These are phyloP conservation scores for Peronospora belbahrii DNA, from an alignment of 352 stramenopile species.

Conservation along the genomic window DNA sequence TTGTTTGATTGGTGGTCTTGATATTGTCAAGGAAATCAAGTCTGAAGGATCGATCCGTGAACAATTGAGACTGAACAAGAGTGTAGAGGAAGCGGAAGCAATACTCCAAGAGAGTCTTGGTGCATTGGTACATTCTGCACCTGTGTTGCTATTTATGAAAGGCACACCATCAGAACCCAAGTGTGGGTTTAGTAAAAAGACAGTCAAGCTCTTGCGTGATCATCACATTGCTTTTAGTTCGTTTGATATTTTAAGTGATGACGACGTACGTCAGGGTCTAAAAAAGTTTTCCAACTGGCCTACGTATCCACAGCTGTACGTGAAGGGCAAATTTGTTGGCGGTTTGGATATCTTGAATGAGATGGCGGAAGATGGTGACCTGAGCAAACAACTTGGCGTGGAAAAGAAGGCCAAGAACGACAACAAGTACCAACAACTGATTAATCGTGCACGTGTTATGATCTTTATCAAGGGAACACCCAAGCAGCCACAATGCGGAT, in stretches of 20 bases:
- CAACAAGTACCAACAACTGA: slow-evolving; percentile 85
- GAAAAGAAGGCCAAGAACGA: slow-evolving; percentile 79
- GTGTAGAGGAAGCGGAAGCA: slow-evolving; percentile 64
- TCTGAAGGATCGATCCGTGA: slow-evolving; percentile 69
- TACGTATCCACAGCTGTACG: slow-evolving; percentile 96
- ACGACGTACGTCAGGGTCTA: slow-evolving; percentile 92
- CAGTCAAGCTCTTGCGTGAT: slow-evolving; percentile 84
- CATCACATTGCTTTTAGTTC: slow-evolving; percentile 89
- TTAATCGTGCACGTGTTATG: slow-evolving; percentile 90
- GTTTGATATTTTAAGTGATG: slow-evolving; percentile 93
- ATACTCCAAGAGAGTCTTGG: slow-evolving; percentile 82
- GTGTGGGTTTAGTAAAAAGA: slow-evolving; percentile 94
- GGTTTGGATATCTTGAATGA: slow-evolving; percentile 95
- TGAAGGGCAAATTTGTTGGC: slow-evolving; percentile 89
- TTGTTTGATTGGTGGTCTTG: slow-evolving; percentile 92
- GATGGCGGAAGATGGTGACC: slow-evolving; percentile 85
- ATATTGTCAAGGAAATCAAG: slow-evolving; percentile 97
- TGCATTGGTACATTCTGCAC: slow-evolving; percentile 78
- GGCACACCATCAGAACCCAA: slow-evolving; percentile 83
- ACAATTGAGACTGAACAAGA: slow-evolving; percentile 66
- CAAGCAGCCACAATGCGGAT: slow-evolving; percentile 91
- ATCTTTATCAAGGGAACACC: slow-evolving; percentile 98
- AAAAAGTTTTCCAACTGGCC: slow-evolving; percentile 96
- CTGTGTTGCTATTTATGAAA: slow-evolving; percentile 95
- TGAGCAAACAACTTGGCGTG: slow-evolving; percentile 87